Evolutionary conservation across 768 basidiomycete species (phyloP), one percentile per base, ranked within the genome.

Genomic region (Lentinula raphanica): DNA sequence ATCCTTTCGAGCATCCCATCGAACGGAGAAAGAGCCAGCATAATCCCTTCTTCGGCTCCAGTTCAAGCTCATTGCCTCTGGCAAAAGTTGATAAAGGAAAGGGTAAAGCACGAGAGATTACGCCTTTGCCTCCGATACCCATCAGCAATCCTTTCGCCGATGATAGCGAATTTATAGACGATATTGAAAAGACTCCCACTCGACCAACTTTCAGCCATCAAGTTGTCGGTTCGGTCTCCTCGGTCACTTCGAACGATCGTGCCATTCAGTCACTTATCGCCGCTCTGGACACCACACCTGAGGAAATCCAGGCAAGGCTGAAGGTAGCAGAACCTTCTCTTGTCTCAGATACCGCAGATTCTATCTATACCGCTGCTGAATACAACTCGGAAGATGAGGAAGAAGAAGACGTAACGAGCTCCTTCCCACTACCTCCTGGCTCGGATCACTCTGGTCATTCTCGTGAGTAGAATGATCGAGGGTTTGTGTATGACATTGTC

Each of bases 191-290:
- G 23, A 59, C 65, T 15, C 60, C 65, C 29, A 51, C 65, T 38
- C 57, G 71, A 28, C 69, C 74, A n/a, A 74, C 71, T 5, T 59
- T 65, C 21, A 58, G 64, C 12, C 76, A 80, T 60, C 59, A 60
- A 4, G 54, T 69, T 1, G 66, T 69, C 6, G 62, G 65, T 6
- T 78, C 78, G 2, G 60, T 68, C 23, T 67, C 76, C 0, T 77
- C 79, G 15, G 67, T 67, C n/a, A 67, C 74, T 12, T 78, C 74
- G 60, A 81, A 76, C 49, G 77, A 82, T 54, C 79, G 76, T 45
- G 85, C 86, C 15, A 69, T 89, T 62, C 76, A 76, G 65, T 85
- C 84, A n/a, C 74, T 89, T 53, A 79, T 88, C 58, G 86, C 83
- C 21, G 87, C 84, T n/a, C 77, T 90, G 42, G 79, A 85, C 35